Conservation (phyloP, 495 filamentous ascomycete genomes). For the Aspergillus biplanus region DNA sequence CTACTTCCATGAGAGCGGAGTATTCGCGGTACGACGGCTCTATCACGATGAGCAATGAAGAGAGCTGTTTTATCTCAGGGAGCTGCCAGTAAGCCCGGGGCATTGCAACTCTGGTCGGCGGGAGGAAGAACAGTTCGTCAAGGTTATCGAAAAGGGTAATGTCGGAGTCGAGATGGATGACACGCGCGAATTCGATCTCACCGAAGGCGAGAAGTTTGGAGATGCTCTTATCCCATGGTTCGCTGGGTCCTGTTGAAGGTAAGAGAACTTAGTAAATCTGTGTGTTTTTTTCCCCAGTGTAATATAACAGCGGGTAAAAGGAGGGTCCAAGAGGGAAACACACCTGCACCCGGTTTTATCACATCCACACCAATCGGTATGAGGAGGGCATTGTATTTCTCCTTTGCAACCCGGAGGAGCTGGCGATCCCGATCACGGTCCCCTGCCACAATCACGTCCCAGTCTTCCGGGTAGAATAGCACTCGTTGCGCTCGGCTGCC, state of each 20-base stretch:
- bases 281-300: not conserved
- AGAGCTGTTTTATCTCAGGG: conserved; percentile 55
- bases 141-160: conserved; percentile 63
- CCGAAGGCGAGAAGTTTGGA: conserved; percentile 75
- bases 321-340: not conserved
- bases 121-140: conserved; percentile 79
- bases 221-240: conserved; percentile 63
- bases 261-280: not conserved
- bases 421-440: conserved; percentile 52
- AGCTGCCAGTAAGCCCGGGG: conserved; percentile 73
- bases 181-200: conserved; percentile 66
- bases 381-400: conserved; percentile 63
- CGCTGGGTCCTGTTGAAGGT: conserved; percentile 24
- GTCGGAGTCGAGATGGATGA: conserved; percentile 73
- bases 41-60: conserved; percentile 67
- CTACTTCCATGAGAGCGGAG: conserved; percentile 50
- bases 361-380: conserved; percentile 62
- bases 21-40: conserved; percentile 62
- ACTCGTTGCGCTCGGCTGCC: conserved; percentile 67
- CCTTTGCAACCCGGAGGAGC: conserved; percentile 61
- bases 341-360: conserved; percentile 46
- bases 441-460: conserved; percentile 47
- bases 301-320: not conserved
- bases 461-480: conserved; percentile 66
- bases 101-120: conserved; percentile 61